Evolutionary conservation across 768 basidiomycete species (phyloP), one percentile per base, ranked within the genome.

Genomic region (Sporobolomyces phaffii): DNA sequence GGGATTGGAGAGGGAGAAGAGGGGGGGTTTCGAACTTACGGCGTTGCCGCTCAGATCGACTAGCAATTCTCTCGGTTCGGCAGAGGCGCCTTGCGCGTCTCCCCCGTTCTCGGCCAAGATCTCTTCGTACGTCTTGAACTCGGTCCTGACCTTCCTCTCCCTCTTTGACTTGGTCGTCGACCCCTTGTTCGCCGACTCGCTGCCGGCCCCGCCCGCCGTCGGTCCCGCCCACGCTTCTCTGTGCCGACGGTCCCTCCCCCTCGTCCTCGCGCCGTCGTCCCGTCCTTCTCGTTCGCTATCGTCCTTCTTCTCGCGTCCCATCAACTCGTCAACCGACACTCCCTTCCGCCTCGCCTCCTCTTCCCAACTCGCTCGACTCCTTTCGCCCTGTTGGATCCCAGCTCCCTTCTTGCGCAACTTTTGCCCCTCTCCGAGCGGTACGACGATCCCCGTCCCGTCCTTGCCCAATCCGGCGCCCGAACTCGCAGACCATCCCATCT

Each of bases 41-140:
- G 89, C 89, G 62, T 90, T 89, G 31, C 96, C 91, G 24, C 91
- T 88, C 22, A 93, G 90, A 78, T 99, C 96, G 63, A 97, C 90
- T 43, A 99, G 92, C 74, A 87, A 85, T 3, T 92, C 96, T 52
- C 92, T 76, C 10, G 74, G 40, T 64, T 24, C 2, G 49, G 62
- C 4, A 79, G 72, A 29, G 11, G 81, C 73, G 0, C 79, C 77
- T n/a, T n/a, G n/a, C n/a, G n/a, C n/a, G 5, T 75, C 71, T 40
- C 86, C 81, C 0, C 87, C 90, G 28, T 90, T 86, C 76, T 94
- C 91, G 3, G 89, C 87, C 57, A 99, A 77, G 60, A 98, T 90
- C 78, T 99, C 85, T 78, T 99, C 96, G 76, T 97, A 99, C 0
- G 92, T 91, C 82, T 94, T 96, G 80, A 97, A 92, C 76, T 91